A percentile compares a stretch with the other conserved stretches of the same genome.
Evolutionary conservation across 257 asterid genomes (phyloP).

Genomic region (Henckelia pumila): DNA sequence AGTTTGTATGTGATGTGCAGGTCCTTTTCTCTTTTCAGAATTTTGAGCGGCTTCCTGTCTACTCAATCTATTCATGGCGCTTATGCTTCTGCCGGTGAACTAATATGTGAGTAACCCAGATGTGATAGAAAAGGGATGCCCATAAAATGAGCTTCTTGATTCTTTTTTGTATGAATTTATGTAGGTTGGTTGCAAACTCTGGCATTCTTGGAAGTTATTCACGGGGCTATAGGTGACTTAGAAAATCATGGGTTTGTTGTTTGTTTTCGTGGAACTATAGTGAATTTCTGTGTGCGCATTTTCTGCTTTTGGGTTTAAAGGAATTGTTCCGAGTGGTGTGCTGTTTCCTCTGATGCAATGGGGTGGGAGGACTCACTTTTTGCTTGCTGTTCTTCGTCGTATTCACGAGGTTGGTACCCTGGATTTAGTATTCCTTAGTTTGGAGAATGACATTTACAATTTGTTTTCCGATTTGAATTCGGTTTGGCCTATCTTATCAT

Average conservation of each 20-base stretch:
- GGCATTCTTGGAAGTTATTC: constrained; percentile 94
- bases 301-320: constrained; percentile 34
- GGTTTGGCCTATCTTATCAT: too few relatives aligned
- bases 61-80: constrained; percentile 55
- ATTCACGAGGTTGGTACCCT: constrained; percentile 53
- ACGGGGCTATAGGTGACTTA: constrained; percentile 76
- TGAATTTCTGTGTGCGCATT: constrained; percentile 3
- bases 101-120: constrained; percentile 50
- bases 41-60: constrained; percentile 44
- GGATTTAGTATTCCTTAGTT: too few relatives aligned
- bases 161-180: constrained; percentile 12
- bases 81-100: constrained; percentile 67
- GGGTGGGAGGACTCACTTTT: constrained; percentile 90
- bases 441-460: too few relatives aligned
- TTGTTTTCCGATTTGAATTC: too few relatives aligned
- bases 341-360: constrained; percentile 91
- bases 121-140: neutral
- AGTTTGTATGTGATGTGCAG: constrained; percentile 35
- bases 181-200: constrained; percentile 70
- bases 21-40: constrained; percentile 55
- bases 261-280: constrained; percentile 4
- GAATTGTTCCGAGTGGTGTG: constrained; percentile 89
- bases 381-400: constrained; percentile 64
- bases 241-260: neutral
- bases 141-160: neutral